Percentiles rank a stretch among this genome's conserved stretches.
Evolutionary conservation across 2,329 filamentous ascomycete genomes (phyloP).

Genomic region (Trichoderma aggressivum): DNA sequence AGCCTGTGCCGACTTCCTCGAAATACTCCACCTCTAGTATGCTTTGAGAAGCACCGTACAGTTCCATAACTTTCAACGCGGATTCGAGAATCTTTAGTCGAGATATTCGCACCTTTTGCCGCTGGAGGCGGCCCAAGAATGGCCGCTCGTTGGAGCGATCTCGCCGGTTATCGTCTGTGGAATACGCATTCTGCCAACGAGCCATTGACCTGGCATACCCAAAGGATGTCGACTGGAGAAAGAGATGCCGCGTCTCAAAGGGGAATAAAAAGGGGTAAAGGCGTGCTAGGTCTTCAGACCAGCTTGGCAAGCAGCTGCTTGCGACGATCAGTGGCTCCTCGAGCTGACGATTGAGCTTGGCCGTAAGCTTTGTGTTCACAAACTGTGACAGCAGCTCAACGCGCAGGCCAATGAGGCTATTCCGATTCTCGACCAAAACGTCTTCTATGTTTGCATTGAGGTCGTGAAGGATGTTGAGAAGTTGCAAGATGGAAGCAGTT

Average conservation of each 20-base stretch:
- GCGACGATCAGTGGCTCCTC: constrained; percentile 96
- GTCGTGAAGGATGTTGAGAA: constrained; percentile 87
- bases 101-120: constrained; percentile 97
- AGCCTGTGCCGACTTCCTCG: constrained; percentile 92
- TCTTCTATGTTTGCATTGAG: constrained; percentile 93
- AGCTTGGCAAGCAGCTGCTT: constrained; percentile 90
- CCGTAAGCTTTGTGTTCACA: constrained; percentile 96
- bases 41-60: constrained; percentile 95
- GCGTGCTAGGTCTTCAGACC: constrained; percentile 92
- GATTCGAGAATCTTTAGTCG: constrained; percentile 93
- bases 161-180: constrained; percentile 72
- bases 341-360: constrained; percentile 92
- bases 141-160: constrained; percentile 87
- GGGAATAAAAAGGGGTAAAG: constrained; percentile 96
- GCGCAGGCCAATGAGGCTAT: constrained; percentile 66
- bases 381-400: constrained; percentile 87
- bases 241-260: constrained; percentile 94
- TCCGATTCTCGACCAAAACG: constrained; percentile 70
- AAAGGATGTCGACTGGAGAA: constrained; percentile 96
- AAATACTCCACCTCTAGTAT: constrained; percentile 98
- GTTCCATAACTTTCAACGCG: constrained; percentile 96
- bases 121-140: constrained; percentile 84
- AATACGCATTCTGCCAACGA: constrained; percentile 91
- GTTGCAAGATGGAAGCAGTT: constrained; percentile 79
- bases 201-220: constrained; percentile 97